Conservation (phyloP, 371 early-diverging fungal genomes). For the Gilbertella persicaria region DNA sequence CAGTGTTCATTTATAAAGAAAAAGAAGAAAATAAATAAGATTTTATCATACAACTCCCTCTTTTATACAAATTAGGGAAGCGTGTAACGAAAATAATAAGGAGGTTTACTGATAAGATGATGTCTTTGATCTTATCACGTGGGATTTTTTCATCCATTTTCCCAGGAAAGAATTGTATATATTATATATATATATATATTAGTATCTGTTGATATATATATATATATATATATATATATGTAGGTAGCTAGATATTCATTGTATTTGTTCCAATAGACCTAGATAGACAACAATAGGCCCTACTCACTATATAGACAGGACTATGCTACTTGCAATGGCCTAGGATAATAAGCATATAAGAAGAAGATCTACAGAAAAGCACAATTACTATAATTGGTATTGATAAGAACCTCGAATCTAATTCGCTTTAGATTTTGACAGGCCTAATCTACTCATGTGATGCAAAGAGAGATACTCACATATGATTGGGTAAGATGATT, state of each 20-base stretch:
- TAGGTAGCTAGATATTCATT: background rate
- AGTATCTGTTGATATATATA: too few species aligned
- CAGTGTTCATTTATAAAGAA: conserved; percentile 27
- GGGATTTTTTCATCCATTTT: conserved; percentile 29
- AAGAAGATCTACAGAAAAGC: background rate
- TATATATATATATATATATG: background rate
- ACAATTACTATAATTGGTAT: conserved; percentile 27
- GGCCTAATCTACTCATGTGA: background rate
- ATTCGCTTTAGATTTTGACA: background rate
- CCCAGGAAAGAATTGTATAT: conserved; percentile 24
- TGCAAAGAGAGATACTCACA: background rate
- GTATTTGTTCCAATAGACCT: background rate
- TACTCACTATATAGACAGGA: conserved; percentile 1
- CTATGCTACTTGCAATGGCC: too few species aligned
- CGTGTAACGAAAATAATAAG: conserved; percentile 38
- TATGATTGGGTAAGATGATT: background rate
- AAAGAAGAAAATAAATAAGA: conserved; percentile 15
- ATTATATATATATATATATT: too few species aligned
- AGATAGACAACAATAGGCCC: background rate
- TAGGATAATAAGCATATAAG: too few species aligned
- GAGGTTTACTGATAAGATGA: conserved; percentile 44
- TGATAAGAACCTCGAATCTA: conserved; percentile 17
- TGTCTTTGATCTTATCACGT: conserved; percentile 45
- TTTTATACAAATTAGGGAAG: conserved; percentile 12
- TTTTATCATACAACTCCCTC: conserved; percentile 1